Conservation (phyloP, 2,329 filamentous ascomycete species). For the Colletotrichum godetiae region DNA sequence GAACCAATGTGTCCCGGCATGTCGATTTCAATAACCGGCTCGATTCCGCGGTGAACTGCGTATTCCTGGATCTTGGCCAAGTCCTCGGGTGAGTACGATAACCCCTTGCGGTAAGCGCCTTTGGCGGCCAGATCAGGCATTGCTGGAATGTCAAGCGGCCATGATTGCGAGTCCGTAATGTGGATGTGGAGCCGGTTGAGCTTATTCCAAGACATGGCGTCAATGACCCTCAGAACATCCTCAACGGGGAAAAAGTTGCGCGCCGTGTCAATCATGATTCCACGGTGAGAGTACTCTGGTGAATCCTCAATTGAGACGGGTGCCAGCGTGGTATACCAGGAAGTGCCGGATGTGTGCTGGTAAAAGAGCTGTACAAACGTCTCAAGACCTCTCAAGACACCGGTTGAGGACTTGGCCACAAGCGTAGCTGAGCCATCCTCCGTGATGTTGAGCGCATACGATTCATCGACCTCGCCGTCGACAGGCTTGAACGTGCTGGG, state of each 20-base stretch:
- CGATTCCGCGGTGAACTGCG: slow-evolving; percentile 74
- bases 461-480: slow-evolving; percentile 77
- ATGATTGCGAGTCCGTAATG: slow-evolving; percentile 85
- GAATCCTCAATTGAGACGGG: slow-evolving; percentile 79
- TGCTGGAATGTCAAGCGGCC: slow-evolving; percentile 83
- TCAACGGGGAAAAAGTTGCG: slow-evolving; percentile 76
- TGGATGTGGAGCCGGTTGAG: slow-evolving; percentile 86
- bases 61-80: slow-evolving; percentile 77
- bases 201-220: slow-evolving; percentile 82
- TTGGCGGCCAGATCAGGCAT: slow-evolving; percentile 78
- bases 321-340: slow-evolving; percentile 75
- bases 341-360: slow-evolving; percentile 67
- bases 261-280: slow-evolving; percentile 82
- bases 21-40: slow-evolving; percentile 82
- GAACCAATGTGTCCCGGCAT: slow-evolving; percentile 83
- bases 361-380: slow-evolving; percentile 86
- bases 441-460: slow-evolving; percentile 75
- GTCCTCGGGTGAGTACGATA: slow-evolving; percentile 75
- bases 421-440: slow-evolving; percentile 70
- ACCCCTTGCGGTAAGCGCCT: slow-evolving; percentile 76
- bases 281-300: slow-evolving; percentile 81
- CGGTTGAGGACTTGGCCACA: slow-evolving; percentile 72
- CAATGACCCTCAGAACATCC: slow-evolving; percentile 80
- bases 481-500: slow-evolving; percentile 68
- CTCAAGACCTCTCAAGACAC: slow-evolving; percentile 78